A percentile compares a stretch with the other conserved stretches of the same genome.
Evolutionary conservation across 495 filamentous ascomycete genomes (phyloP).

Genomic region (Aspergillus baeticus): DNA sequence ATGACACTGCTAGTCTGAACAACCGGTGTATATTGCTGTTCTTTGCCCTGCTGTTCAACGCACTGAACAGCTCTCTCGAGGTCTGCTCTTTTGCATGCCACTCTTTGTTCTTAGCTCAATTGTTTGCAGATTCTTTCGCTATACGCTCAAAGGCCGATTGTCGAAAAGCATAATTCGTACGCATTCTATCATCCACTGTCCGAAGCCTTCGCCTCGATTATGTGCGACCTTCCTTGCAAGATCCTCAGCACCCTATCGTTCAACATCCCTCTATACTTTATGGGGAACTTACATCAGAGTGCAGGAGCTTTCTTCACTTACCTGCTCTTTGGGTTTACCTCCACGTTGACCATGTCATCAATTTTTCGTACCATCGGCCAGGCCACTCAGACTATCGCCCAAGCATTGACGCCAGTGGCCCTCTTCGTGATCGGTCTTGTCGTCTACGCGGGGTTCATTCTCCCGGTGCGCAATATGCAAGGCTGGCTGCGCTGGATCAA

Average conservation of each 20-base stretch:
- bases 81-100: no score
- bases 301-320: slow-evolving; percentile 59
- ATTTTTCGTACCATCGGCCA: slow-evolving; percentile 64
- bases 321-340: slow-evolving; percentile 53
- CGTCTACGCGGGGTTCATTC: slow-evolving; percentile 52
- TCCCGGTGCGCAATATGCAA: slow-evolving; percentile 48
- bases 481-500: slow-evolving; percentile 56
- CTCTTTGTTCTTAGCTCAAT: no score
- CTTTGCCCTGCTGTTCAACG: slow-evolving; percentile 58
- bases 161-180: slow-evolving; percentile 66
- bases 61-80: slow-evolving; percentile 23
- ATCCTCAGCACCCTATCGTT: slow-evolving; percentile 51
- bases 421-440: slow-evolving; percentile 49
- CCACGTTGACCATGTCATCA: slow-evolving; percentile 59
- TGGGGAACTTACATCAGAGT: slow-evolving; percentile 51
- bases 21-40: slow-evolving; percentile 82
- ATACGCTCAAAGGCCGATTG: slow-evolving; percentile 64
- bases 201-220: slow-evolving; percentile 60
- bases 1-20: slow-evolving; percentile 70
- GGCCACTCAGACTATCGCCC: slow-evolving; percentile 59
- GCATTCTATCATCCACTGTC: slow-evolving; percentile 66
- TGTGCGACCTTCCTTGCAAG: slow-evolving; percentile 62
- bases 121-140: slow-evolving; percentile 55
- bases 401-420: slow-evolving; percentile 50
- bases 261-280: slow-evolving; percentile 61